A percentile compares a stretch with the other conserved stretches of the same genome.
These are phyloP conservation scores for Cornus florida DNA, from an alignment of 148 eudicot species.

Conservation along the genomic window DNA sequence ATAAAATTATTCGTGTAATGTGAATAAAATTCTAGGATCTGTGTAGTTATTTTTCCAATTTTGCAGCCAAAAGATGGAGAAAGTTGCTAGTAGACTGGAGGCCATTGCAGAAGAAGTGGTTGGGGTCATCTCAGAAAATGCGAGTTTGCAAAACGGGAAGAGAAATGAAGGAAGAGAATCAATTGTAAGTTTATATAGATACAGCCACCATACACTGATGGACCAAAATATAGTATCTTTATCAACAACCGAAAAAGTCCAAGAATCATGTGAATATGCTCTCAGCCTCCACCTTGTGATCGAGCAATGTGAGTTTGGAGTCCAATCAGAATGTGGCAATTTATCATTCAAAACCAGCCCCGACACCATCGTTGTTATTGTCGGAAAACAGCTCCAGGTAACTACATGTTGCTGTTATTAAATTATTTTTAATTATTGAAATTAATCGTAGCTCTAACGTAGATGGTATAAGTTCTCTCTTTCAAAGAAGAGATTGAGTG, in stretches of 20 bases:
- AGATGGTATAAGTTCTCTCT: too few relatives aligned
- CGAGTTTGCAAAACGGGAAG: conserved; percentile 28
- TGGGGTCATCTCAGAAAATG: conserved; percentile 34
- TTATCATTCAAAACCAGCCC: conserved; percentile 49
- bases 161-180: conserved; percentile 48
- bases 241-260: conserved; percentile 27
- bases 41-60: background rate
- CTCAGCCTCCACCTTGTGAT: conserved; percentile 58
- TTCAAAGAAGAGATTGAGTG: too few relatives aligned
- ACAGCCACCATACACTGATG: conserved; percentile 33
- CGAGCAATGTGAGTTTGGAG: conserved; percentile 54
- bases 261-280: conserved; percentile 45
- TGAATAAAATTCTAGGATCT: too few relatives aligned
- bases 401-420: background rate
- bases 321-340: conserved; percentile 44
- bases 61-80: conserved; percentile 65
- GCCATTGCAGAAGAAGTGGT: conserved; percentile 55
- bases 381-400: conserved; percentile 76
- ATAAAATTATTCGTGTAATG: background rate
- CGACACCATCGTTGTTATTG: conserved; percentile 57
- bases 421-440: background rate
- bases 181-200: conserved; percentile 52
- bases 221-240: conserved; percentile 30
- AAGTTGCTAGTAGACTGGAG: conserved; percentile 50
- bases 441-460: too few relatives aligned